phyloP scores from a whole-genome alignment of 1,284 basidiomycete genomes.

The Ustilago shanxiensis region DNA sequence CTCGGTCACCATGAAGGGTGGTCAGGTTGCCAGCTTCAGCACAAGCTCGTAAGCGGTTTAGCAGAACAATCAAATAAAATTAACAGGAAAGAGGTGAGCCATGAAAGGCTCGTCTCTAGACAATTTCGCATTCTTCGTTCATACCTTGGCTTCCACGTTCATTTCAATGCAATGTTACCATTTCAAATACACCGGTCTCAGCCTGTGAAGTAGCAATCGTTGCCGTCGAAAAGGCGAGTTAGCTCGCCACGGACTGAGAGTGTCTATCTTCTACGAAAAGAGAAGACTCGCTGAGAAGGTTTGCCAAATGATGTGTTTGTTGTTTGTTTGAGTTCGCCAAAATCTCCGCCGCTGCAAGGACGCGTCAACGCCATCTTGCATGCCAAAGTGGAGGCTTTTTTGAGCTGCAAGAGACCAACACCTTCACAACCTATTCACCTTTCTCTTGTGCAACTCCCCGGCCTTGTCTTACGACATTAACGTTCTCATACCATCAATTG shows the following conservation, averaged over 20 bases:
- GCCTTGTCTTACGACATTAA: background rate
- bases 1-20: constrained; percentile 32
- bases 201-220: background rate
- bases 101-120: background rate
- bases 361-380: constrained; percentile 14
- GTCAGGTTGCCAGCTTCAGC: constrained; percentile 16
- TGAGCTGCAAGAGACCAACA: constrained; percentile 7
- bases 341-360: background rate
- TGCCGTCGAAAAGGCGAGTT: too few species aligned
- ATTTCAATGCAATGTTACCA: constrained; percentile 1
- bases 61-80: background rate
- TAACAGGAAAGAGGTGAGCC: background rate
- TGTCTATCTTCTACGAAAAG: too few species aligned
- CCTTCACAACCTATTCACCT: background rate
- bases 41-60: background rate
- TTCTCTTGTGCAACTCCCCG: background rate
- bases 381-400: constrained; percentile 6
- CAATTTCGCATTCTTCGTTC: background rate
- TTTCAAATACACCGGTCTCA: background rate
- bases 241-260: too few species aligned
- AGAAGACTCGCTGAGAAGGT: too few species aligned
- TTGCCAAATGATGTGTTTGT: too few species aligned
- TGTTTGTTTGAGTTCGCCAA: background rate
- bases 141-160: background rate
- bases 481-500: background rate